These are phyloP conservation scores for Lentinula aciculospora DNA, from an alignment of 768 basidiomycete species.

Conservation along the genomic window DNA sequence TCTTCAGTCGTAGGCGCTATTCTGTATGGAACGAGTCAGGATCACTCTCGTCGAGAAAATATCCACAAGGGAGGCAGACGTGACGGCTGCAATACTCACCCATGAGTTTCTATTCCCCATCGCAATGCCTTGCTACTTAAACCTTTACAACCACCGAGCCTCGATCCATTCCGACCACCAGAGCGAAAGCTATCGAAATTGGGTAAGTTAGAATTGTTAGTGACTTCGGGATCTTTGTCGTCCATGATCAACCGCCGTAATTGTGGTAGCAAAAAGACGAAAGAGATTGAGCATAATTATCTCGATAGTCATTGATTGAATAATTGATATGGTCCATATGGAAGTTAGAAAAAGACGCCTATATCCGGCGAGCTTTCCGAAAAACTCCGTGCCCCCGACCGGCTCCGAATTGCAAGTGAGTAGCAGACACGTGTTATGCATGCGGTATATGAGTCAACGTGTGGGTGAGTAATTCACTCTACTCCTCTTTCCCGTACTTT, in stretches of 20 bases:
- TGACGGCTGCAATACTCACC: constrained; percentile 11
- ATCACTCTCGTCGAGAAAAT: neutral
- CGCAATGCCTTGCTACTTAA: neutral
- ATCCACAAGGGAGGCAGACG: neutral
- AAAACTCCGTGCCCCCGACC: neutral
- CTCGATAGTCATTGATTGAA: too few relatives aligned
- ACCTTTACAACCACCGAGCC: neutral
- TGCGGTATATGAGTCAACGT: neutral
- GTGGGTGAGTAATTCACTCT: neutral
- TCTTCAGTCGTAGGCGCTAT: constrained; percentile 47
- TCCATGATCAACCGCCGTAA: too few relatives aligned
- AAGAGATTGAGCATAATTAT: too few relatives aligned
- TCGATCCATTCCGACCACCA: neutral
- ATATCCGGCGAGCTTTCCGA: too few relatives aligned
- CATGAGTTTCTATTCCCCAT: constrained; percentile 27
- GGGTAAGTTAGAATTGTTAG: neutral
- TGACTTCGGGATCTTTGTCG: neutral
- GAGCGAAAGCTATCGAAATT: neutral
- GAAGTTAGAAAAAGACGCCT: neutral
- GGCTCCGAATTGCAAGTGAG: neutral
- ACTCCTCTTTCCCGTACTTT: neutral
- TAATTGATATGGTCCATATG: too few relatives aligned
- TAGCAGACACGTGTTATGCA: neutral
- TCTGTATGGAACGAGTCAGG: constrained; percentile 22
- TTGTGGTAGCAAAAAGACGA: too few relatives aligned